Evolutionary conservation across 2,329 filamentous ascomycete species (phyloP).

Genomic region (Xylaria sp.): DNA sequence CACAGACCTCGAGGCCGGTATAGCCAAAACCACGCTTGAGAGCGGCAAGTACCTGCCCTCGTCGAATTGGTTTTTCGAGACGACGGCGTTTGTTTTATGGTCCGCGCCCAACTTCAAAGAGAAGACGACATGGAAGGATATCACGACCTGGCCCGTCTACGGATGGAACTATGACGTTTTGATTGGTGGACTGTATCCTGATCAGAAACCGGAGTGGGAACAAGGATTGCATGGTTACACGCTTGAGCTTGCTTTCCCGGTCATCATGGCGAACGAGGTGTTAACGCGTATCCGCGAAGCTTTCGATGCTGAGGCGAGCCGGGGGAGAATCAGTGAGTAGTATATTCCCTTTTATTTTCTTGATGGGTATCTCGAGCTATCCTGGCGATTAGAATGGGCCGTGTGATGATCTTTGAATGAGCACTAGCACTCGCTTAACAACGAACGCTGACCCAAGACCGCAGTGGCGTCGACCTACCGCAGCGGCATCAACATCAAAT

Average conservation of each 20-base stretch:
- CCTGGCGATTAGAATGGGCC: not conserved
- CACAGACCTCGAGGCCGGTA: conserved; percentile 49
- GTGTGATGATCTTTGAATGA: not conserved
- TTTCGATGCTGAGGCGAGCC: conserved; percentile 51
- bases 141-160: conserved; percentile 55
- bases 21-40: conserved; percentile 51
- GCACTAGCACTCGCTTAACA: not conserved
- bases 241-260: conserved; percentile 57
- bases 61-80: conserved; percentile 56
- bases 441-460: conserved; percentile 29
- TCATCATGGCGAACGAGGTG: conserved; percentile 56
- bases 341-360: not conserved
- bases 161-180: conserved; percentile 61
- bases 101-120: conserved; percentile 58
- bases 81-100: conserved; percentile 56
- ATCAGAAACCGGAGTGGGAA: conserved; percentile 57
- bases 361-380: not conserved
- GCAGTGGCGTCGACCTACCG: conserved; percentile 58
- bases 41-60: conserved; percentile 53
- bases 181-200: conserved; percentile 57
- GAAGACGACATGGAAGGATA: conserved; percentile 52
- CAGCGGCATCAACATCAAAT: conserved; percentile 60
- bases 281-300: conserved; percentile 54
- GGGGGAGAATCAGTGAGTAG: conserved; percentile 23
- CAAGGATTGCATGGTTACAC: conserved; percentile 54